Percentiles rank a stretch among this genome's conserved stretches.
These are phyloP conservation scores for Ailanthus altissimus DNA, from an alignment of 345 rosid species.

Conservation along the genomic window DNA sequence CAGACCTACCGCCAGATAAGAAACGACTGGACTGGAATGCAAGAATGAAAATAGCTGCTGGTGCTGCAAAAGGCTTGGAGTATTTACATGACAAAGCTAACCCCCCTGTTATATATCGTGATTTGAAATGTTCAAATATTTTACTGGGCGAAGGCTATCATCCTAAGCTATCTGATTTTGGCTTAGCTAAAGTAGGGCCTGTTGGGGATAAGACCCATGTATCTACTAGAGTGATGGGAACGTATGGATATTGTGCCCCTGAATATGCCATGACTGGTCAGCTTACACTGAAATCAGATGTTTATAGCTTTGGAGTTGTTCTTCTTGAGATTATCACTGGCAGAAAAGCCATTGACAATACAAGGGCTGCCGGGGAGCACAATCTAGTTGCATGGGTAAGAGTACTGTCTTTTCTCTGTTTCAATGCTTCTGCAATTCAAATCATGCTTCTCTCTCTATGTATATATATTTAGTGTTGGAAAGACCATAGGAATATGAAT, in stretches of 20 bases:
- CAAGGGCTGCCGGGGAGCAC: constrained; percentile 57
- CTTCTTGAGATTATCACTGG: constrained; percentile 73
- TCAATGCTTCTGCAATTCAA: neutral
- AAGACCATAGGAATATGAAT: neutral
- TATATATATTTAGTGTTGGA: neutral
- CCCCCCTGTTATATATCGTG: constrained; percentile 77
- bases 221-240: constrained; percentile 78
- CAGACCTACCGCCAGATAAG: constrained; percentile 61
- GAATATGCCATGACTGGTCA: constrained; percentile 85
- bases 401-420: constrained; percentile 14
- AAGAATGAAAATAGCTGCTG: constrained; percentile 76
- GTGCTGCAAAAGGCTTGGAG: constrained; percentile 78
- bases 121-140: constrained; percentile 70
- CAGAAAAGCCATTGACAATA: constrained; percentile 64
- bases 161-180: constrained; percentile 75
- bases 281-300: constrained; percentile 67
- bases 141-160: constrained; percentile 61
- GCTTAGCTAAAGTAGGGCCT: constrained; percentile 77
- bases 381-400: constrained; percentile 80
- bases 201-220: constrained; percentile 77
- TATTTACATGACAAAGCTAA: constrained; percentile 66
- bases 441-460: neutral
- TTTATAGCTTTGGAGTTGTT: constrained; percentile 64
- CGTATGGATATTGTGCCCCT: constrained; percentile 77
- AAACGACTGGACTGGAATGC: constrained; percentile 67